phyloP scores from a whole-genome alignment of 2,329 filamentous ascomycete species.

The Scortechinia acanthostroma region DNA sequence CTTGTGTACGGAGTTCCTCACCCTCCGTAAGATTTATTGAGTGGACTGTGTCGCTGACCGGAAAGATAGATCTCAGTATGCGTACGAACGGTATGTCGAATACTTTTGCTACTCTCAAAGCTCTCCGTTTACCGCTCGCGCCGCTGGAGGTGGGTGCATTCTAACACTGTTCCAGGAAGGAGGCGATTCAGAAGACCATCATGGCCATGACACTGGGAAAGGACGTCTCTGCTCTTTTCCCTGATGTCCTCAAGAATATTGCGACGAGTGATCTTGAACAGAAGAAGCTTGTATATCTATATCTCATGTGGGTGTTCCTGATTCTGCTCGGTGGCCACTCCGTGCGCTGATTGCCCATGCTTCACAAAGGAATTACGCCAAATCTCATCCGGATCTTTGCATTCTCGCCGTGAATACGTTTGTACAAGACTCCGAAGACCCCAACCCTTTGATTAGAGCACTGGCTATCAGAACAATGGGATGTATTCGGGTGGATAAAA shows the following conservation, averaged over 20 bases:
- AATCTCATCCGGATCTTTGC: slow-evolving; percentile 95
- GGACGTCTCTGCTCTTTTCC: slow-evolving; percentile 93
- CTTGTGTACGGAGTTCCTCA: slow-evolving; percentile 42
- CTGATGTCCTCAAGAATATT: slow-evolving; percentile 97
- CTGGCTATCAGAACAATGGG: slow-evolving; percentile 97
- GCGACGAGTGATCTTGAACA: slow-evolving; percentile 90
- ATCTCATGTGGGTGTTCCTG: slow-evolving; percentile 71
- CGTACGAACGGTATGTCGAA: slow-evolving; percentile 65
- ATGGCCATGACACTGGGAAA: slow-evolving; percentile 99
- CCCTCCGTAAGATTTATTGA: not conserved
- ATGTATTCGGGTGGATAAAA: slow-evolving; percentile 95
- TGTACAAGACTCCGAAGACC: slow-evolving; percentile 97
- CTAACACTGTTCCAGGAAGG: slow-evolving; percentile 69
- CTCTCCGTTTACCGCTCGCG: too few species aligned
- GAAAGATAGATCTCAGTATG: slow-evolving; percentile 71
- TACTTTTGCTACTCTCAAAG: too few species aligned
- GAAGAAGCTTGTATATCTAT: slow-evolving; percentile 98
- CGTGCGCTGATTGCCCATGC: too few species aligned
- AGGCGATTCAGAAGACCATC: slow-evolving; percentile 98
- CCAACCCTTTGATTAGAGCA: slow-evolving; percentile 89
- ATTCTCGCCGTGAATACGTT: slow-evolving; percentile 99
- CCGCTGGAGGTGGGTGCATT: too few species aligned
- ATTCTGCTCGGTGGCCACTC: too few species aligned
- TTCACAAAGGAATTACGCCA: slow-evolving; percentile 82
- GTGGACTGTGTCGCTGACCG: not conserved